phyloP scores from a whole-genome alignment of 1,284 basidiomycete species.

The Sporisorium exsertum region DNA sequence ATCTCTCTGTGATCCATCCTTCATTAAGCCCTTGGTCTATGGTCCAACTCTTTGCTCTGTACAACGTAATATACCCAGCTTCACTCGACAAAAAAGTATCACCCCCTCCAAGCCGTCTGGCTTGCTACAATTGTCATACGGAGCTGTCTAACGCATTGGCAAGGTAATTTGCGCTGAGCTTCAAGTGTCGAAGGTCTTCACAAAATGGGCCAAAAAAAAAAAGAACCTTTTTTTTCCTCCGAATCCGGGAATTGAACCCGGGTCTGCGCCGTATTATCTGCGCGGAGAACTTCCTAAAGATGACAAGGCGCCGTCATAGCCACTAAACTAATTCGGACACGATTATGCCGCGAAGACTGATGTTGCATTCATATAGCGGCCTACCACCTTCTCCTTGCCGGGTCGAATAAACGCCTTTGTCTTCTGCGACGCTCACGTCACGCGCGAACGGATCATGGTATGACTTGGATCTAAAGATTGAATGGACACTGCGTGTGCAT shows the following conservation, averaged over 20 bases:
- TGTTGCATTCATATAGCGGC: not conserved
- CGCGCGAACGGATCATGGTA: not conserved
- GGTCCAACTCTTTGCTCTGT: not conserved
- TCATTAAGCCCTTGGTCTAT: not conserved
- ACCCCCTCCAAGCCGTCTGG: no score
- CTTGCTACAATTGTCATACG: no score
- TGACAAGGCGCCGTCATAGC: constrained; percentile 63
- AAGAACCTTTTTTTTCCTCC: constrained; percentile 24
- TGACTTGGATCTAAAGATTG: not conserved
- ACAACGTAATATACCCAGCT: constrained; percentile 24
- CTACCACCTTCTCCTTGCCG: no score
- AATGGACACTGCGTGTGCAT: not conserved
- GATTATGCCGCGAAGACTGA: fast-evolving
- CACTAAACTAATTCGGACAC: constrained; percentile 61
- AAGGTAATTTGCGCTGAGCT: not conserved
- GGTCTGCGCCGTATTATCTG: constrained; percentile 49
- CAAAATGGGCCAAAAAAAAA: constrained; percentile 16
- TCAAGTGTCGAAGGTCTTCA: no score
- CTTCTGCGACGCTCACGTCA: no score
- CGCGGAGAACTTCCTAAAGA: constrained; percentile 35
- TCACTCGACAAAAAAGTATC: no score
- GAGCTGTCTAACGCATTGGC: no score
- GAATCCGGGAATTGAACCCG: constrained; percentile 62
- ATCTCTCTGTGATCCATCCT: constrained; percentile 12
- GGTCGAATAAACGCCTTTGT: no score